These are phyloP conservation scores for Entomophthora muscae DNA, from an alignment of 371 early-diverging fungal species.

Conservation along the genomic window DNA sequence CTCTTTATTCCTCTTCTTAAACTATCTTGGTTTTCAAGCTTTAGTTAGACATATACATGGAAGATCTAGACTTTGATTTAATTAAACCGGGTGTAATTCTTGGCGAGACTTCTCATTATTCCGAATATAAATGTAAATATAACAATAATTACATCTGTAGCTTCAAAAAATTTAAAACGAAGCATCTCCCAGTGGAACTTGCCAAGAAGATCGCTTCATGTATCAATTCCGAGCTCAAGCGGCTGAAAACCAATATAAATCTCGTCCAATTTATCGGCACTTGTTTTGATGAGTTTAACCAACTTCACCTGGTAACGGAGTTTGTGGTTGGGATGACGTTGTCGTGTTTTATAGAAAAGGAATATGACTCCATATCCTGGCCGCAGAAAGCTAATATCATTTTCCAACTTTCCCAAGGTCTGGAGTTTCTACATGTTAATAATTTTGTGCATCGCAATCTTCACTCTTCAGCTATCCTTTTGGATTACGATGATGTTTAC, in stretches of 20 bases:
- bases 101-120: background rate
- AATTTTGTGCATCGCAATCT: conserved; percentile 7
- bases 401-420: conserved; percentile 1
- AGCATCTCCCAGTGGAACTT: background rate
- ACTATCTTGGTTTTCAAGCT: too few species aligned
- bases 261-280: background rate
- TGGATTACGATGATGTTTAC: background rate
- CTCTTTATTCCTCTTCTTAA: too few species aligned
- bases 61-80: background rate
- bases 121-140: background rate
- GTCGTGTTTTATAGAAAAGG: background rate
- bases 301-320: background rate
- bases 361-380: background rate
- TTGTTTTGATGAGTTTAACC: background rate
- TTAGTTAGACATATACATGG: too few species aligned
- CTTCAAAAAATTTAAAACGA: background rate
- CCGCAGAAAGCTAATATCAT: background rate
- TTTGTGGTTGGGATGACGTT: background rate
- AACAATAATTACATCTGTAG: background rate
- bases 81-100: background rate
- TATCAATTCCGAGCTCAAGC: background rate
- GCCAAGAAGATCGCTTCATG: background rate
- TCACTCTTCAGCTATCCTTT: background rate
- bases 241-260: background rate
- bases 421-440: conserved; percentile 7